Evolutionary conservation across 768 basidiomycete genomes (phyloP).

Genomic region (Mycena rosella): DNA sequence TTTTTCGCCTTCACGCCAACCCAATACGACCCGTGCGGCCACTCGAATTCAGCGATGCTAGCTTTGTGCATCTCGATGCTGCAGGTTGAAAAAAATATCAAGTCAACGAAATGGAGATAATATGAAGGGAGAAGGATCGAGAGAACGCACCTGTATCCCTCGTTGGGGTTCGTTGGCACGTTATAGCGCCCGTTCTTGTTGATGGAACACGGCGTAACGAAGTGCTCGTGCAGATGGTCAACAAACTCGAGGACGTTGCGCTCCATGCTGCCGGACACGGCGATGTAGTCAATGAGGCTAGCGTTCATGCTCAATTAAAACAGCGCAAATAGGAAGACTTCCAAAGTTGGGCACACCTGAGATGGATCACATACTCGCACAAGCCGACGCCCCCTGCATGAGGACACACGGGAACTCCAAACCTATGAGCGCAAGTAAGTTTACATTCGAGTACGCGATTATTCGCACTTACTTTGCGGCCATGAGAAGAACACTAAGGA

Average conservation of each 20-base stretch:
- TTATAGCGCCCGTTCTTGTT: constrained; percentile 89
- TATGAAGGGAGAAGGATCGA: neutral
- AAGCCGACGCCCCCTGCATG: constrained; percentile 96
- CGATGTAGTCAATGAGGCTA: constrained; percentile 94
- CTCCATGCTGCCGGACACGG: constrained; percentile 92
- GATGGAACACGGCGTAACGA: constrained; percentile 89
- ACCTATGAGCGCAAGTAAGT: constrained; percentile 54
- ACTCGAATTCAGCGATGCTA: constrained; percentile 87
- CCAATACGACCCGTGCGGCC: constrained; percentile 92
- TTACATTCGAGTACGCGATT: neutral
- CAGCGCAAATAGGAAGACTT: no score
- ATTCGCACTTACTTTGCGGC: constrained; percentile 74
- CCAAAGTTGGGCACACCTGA: constrained; percentile 71
- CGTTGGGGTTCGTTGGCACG: constrained; percentile 78
- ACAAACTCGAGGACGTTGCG: constrained; percentile 93
- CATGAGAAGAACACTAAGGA: constrained; percentile 92
- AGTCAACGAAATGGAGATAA: neutral
- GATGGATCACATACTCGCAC: constrained; percentile 92
- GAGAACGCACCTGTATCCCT: constrained; percentile 79
- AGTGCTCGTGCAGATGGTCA: constrained; percentile 95
- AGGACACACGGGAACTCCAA: constrained; percentile 89
- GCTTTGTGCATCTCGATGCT: constrained; percentile 91
- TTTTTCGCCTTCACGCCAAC: constrained; percentile 43
- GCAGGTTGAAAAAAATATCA: constrained; percentile 24
- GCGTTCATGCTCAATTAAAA: neutral